phyloP scores from a whole-genome alignment of 345 rosid genomes.

The Triadica sebifera region DNA sequence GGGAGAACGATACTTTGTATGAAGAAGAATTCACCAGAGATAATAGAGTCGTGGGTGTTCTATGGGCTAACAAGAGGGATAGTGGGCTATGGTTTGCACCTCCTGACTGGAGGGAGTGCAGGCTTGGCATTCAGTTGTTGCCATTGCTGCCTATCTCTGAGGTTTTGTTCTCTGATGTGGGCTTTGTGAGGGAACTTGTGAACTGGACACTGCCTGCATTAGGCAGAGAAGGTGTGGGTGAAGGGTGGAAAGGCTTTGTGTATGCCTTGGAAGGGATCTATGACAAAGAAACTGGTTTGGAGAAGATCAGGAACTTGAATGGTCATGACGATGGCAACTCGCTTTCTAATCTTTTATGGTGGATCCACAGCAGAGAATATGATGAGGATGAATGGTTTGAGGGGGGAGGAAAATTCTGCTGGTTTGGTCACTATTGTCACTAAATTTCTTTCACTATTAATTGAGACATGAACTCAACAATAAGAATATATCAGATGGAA shows the following conservation, averaged over 20 bases:
- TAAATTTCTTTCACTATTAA: slow-evolving; percentile 26
- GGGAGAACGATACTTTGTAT: slow-evolving; percentile 54
- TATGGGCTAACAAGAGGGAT: slow-evolving; percentile 91
- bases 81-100: slow-evolving; percentile 94
- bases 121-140: slow-evolving; percentile 84
- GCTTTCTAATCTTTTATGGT: slow-evolving; percentile 77
- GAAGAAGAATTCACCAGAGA: slow-evolving; percentile 60
- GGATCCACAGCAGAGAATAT: slow-evolving; percentile 67
- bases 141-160: slow-evolving; percentile 70
- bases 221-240: slow-evolving; percentile 64
- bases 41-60: slow-evolving; percentile 78
- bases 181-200: slow-evolving; percentile 61
- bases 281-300: slow-evolving; percentile 56
- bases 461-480: not conserved
- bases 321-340: slow-evolving; percentile 74
- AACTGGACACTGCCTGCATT: slow-evolving; percentile 70
- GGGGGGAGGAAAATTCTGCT: slow-evolving; percentile 61
- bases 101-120: slow-evolving; percentile 68
- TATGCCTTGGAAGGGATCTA: slow-evolving; percentile 78
- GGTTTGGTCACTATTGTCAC: slow-evolving; percentile 69
- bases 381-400: slow-evolving; percentile 34
- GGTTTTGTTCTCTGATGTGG: slow-evolving; percentile 62
- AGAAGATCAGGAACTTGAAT: slow-evolving; percentile 52
- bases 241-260: slow-evolving; percentile 88
- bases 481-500: not conserved